Percentiles rank a stretch among this genome's conserved stretches.
phyloP scores from a whole-genome alignment of 2,329 filamentous ascomycete genomes.

The Fusarium torreyae region DNA sequence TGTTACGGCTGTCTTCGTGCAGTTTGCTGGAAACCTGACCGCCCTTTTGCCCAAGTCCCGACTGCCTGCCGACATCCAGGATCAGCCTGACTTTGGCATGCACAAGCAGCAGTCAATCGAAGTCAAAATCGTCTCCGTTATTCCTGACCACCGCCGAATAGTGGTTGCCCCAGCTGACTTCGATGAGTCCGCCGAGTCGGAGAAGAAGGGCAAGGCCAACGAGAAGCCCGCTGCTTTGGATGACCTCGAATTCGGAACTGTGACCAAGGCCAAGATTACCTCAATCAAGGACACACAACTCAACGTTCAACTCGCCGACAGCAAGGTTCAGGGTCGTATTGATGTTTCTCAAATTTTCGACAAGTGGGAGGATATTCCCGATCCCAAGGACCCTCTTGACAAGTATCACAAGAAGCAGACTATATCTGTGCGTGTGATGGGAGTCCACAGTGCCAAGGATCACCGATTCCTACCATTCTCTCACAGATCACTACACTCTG shows the following conservation, averaged over 20 bases:
- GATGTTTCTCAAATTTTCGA: slow-evolving; percentile 94
- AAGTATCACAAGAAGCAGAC: slow-evolving; percentile 80
- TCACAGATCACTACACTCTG: slow-evolving; percentile 84
- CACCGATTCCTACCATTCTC: slow-evolving; percentile 93
- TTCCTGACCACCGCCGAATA: slow-evolving; percentile 79
- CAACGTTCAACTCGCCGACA: slow-evolving; percentile 88
- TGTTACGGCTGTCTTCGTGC: slow-evolving; percentile 85
- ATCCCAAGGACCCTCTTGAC: slow-evolving; percentile 83
- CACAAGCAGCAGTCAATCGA: slow-evolving; percentile 82
- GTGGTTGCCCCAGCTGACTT: slow-evolving; percentile 67
- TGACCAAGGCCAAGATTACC: slow-evolving; percentile 83
- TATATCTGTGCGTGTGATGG: slow-evolving; percentile 83
- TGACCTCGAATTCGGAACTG: slow-evolving; percentile 80
- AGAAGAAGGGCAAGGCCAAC: slow-evolving; percentile 56
- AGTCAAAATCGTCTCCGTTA: slow-evolving; percentile 80
- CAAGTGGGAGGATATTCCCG: slow-evolving; percentile 85
- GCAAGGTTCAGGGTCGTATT: slow-evolving; percentile 84
- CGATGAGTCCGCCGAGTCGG: slow-evolving; percentile 60
- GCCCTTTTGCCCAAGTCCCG: slow-evolving; percentile 86
- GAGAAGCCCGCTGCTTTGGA: slow-evolving; percentile 65
- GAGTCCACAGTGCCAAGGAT: slow-evolving; percentile 90
- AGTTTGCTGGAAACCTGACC: slow-evolving; percentile 83
- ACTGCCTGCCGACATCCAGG: slow-evolving; percentile 78
- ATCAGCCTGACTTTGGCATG: slow-evolving; percentile 82
- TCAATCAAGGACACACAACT: slow-evolving; percentile 92